Base-by-base conservation (phyloP, 1,284 basidiomycete genomes). In the Hypsizygus ulmarius region DNA sequence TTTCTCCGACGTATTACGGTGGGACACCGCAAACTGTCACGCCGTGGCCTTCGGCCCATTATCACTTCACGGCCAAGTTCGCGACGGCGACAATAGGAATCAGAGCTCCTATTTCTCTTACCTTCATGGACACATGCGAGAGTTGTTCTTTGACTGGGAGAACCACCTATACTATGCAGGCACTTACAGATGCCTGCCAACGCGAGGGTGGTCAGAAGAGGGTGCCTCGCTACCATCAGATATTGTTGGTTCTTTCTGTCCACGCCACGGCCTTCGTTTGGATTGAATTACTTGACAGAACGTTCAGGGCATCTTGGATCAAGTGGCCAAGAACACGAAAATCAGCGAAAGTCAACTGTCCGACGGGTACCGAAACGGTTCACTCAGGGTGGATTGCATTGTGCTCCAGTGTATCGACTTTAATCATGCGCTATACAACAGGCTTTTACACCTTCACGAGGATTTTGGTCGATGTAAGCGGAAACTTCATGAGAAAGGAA, bases 381-480 rank as follows among this genome's bases (percentile, higher is more conserved):
- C 18, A 1, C 21, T 51, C 11, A 53, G 32, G 39, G 37, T 39
- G 0, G 50, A 55, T 2, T 51, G 44, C 16, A 30, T 54, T 21
- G 34, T 51, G 2, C 9, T 57, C n/a, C 37, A 57, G 35, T 55
- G 45, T 15, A 21, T 51, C 1, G 51, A 29, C 3, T 57, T 57
- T 29, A 34, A 53, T 12, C 36, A 44, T 5, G 45, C 5, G 0
- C 27, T 57, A 1, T 52, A 53, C 19, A 15, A 51, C 14, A 41
- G 15, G 12, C 27, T 48, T 18, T 16, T 50, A 14, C 19, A 38
- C 8, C 2, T n/a, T 25, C 10, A n/a, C 12, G 5, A 9, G 15
- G 10, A 19, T 9, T 10, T 3, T 8, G 3, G 25, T 6, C 3
- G 18, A 16, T 14, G 9, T 3, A 25, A 25, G 15, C 16, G 3